Percentiles rank a stretch among this genome's conserved stretches.
Evolutionary conservation across 257 asterid species (phyloP).

Genomic region (Solanum medicagineum): DNA sequence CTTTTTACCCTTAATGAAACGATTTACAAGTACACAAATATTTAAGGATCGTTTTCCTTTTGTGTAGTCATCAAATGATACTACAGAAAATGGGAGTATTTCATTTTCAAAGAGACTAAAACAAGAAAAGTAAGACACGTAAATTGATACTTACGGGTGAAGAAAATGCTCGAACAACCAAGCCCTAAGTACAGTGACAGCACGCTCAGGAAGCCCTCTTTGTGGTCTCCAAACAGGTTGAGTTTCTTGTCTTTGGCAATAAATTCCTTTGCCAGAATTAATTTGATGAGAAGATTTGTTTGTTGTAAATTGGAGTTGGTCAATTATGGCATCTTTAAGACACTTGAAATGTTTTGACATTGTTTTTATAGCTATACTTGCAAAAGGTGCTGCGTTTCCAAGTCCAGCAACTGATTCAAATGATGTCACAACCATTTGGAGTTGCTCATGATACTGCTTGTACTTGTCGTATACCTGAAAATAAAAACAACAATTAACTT

Average conservation of each 20-base stretch:
- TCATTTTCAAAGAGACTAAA: background rate
- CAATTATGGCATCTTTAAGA: conserved; percentile 60
- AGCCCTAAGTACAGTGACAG: conserved; percentile 82
- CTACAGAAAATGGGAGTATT: no score
- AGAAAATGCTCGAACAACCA: conserved; percentile 94
- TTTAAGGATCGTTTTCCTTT: no score
- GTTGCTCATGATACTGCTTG: conserved; percentile 83
- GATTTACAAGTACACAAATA: no score
- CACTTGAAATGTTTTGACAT: conserved; percentile 65
- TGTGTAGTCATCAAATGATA: no score
- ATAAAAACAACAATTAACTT: fast-evolving
- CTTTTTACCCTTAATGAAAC: no score
- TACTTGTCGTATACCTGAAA: conserved; percentile 66
- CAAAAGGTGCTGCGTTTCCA: conserved; percentile 78
- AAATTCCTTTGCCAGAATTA: conserved; percentile 20
- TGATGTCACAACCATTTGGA: conserved; percentile 72
- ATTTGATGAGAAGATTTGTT: conserved; percentile 27
- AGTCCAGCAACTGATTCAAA: conserved; percentile 90
- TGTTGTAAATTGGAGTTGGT: conserved; percentile 51
- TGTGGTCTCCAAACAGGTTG: conserved; percentile 98
- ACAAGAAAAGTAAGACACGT: background rate
- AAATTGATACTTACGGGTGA: conserved; percentile 67
- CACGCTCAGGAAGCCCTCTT: conserved; percentile 94
- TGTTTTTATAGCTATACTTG: conserved; percentile 59
- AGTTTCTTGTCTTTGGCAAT: conserved; percentile 24